A percentile compares a stretch with the other conserved stretches of the same genome.
phyloP scores from a whole-genome alignment of 768 basidiomycete species.

The Fomitopsis pulvina region DNA sequence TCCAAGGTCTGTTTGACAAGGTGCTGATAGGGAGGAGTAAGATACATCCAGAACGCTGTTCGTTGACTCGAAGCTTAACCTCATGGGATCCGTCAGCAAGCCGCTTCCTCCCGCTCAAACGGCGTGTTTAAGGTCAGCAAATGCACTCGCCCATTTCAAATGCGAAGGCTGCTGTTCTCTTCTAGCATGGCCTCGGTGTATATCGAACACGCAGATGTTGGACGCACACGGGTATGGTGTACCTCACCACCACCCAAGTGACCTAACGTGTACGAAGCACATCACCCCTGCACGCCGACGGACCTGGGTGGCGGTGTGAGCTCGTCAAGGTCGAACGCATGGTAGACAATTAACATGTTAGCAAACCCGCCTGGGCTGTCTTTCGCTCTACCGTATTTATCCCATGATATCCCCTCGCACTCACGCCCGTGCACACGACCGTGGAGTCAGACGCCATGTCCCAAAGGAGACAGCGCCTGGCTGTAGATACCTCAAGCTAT shows the following conservation, averaged over 20 bases:
- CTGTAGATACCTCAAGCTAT: no score
- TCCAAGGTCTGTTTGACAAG: no score
- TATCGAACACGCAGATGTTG: no score
- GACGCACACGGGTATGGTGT: no score
- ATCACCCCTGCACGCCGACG: no score
- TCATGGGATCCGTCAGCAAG: background rate
- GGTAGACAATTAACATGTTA: background rate
- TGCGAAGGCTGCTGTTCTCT: no score
- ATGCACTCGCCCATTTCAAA: background rate
- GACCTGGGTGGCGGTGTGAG: no score
- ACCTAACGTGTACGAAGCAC: no score
- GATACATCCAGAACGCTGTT: background rate
- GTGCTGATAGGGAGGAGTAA: no score
- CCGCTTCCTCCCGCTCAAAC: background rate
- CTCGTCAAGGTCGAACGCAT: no score
- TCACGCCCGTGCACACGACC: background rate
- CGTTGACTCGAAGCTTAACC: background rate
- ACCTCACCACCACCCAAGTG: no score
- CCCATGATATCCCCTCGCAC: background rate
- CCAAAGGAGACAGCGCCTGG: background rate
- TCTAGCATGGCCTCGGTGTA: no score
- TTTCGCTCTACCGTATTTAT: background rate
- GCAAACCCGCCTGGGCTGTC: background rate
- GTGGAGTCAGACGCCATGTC: background rate
- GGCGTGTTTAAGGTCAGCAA: background rate